Conservation (phyloP, 495 filamentous ascomycete genomes). For the Rhizodiscina lignyota region DNA sequence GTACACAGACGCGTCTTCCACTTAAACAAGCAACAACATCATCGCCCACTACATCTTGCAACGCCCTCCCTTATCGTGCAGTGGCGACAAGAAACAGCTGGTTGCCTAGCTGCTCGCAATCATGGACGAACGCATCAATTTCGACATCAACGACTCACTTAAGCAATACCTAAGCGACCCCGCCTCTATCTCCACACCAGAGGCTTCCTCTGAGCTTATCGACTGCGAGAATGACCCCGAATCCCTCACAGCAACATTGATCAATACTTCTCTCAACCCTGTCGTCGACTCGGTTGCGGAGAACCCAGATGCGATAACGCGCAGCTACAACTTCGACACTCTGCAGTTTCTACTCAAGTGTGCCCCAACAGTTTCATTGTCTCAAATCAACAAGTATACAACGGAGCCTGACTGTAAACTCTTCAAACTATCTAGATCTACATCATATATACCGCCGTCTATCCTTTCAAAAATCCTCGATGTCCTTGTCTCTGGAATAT, state of each 20-base stretch:
- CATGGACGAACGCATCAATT: conserved; percentile 66
- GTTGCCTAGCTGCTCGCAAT: no score
- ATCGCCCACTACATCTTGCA: no score
- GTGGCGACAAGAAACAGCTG: no score
- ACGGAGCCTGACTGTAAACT: conserved; percentile 43
- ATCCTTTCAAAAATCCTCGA: conserved; percentile 88
- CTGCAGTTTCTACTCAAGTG: conserved; percentile 95
- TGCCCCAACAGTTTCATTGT: conserved; percentile 44
- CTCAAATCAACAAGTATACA: conserved; percentile 20
- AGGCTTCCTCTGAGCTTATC: conserved; percentile 67
- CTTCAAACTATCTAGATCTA: conserved; percentile 57
- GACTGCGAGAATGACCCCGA: conserved; percentile 91
- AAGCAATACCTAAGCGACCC: conserved; percentile 94
- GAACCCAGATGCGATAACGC: conserved; percentile 72
- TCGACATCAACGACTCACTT: conserved; percentile 90
- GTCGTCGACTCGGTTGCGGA: conserved; percentile 89
- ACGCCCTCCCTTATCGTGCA: no score
- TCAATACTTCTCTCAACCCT: conserved; percentile 76
- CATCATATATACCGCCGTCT: conserved; percentile 60
- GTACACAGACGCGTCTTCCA: no score
- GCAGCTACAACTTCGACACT: conserved; percentile 69
- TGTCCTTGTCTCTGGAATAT: conserved; percentile 79
- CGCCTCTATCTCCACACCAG: conserved; percentile 60
- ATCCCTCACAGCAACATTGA: conserved; percentile 51
- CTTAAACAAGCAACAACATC: no score